Conservation (phyloP, 169 alveolate species). For the Toxoplasma gondii region DNA sequence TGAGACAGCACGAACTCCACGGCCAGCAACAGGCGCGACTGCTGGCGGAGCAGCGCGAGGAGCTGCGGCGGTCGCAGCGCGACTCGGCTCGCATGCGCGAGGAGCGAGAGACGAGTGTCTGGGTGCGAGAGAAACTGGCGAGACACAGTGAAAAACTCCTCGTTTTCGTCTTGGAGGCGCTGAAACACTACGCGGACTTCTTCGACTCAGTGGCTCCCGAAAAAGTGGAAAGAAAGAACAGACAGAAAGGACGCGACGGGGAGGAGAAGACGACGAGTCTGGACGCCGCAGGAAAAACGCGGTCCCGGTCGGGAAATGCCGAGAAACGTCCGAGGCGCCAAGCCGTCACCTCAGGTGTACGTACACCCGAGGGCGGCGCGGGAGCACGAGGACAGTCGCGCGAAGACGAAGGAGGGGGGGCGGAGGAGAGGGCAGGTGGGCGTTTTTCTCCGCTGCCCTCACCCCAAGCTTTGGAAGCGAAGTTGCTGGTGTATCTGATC, state of each 20-base stretch:
- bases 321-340: too few species aligned
- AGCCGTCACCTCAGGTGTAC: too few species aligned
- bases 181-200: not conserved
- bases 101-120: not conserved
- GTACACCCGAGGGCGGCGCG: too few species aligned
- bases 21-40: not conserved
- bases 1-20: not conserved
- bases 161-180: conserved; percentile 1
- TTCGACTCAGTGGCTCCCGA: not conserved
- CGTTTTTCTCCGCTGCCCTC: not conserved
- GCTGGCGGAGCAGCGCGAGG: not conserved
- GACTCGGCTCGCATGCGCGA: not conserved
- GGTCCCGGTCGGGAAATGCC: too few species aligned
- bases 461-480: not conserved
- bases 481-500: not conserved
- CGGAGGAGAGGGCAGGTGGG: not conserved
- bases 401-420: not conserved
- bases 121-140: not conserved
- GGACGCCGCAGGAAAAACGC: too few species aligned
- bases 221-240: not conserved
- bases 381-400: too few species aligned
- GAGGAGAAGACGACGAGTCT: not conserved
- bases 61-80: not conserved
- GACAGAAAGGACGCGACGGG: not conserved
- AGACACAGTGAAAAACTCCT: not conserved